Evolutionary conservation across 345 rosid species (phyloP).

Genomic region (Sonneratia caseolaris): DNA sequence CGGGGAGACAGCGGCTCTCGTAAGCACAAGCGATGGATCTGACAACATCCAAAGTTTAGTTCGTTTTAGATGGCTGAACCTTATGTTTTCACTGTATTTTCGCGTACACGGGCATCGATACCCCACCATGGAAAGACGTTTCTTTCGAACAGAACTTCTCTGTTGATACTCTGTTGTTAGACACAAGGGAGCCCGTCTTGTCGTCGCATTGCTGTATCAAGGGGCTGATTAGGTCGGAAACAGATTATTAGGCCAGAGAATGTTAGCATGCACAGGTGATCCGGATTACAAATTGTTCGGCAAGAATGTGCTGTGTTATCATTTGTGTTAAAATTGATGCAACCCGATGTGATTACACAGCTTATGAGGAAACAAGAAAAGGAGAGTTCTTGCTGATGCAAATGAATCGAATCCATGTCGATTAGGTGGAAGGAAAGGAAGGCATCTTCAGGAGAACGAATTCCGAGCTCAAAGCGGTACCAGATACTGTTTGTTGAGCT

Average conservation of each 20-base stretch:
- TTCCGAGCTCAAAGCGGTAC: neutral
- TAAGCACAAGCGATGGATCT: constrained; percentile 30
- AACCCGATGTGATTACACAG: neutral
- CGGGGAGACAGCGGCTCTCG: constrained; percentile 20
- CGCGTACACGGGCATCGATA: neutral
- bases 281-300: neutral
- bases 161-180: neutral
- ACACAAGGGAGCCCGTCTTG: neutral
- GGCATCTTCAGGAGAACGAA: neutral
- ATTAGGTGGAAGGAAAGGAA: neutral
- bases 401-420: neutral
- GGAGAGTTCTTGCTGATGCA: neutral
- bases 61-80: neutral
- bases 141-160: neutral
- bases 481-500: neutral
- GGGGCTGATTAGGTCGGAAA: neutral
- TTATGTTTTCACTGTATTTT: neutral
- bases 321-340: neutral
- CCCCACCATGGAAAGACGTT: neutral
- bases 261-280: neutral
- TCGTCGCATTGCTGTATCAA: neutral
- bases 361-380: neutral
- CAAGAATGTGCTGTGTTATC: neutral
- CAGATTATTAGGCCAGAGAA: too few relatives aligned
- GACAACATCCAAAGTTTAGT: neutral